phyloP scores from a whole-genome alignment of 202 grass and related monocot genomes.

The Schoenoplectus triqueter region DNA sequence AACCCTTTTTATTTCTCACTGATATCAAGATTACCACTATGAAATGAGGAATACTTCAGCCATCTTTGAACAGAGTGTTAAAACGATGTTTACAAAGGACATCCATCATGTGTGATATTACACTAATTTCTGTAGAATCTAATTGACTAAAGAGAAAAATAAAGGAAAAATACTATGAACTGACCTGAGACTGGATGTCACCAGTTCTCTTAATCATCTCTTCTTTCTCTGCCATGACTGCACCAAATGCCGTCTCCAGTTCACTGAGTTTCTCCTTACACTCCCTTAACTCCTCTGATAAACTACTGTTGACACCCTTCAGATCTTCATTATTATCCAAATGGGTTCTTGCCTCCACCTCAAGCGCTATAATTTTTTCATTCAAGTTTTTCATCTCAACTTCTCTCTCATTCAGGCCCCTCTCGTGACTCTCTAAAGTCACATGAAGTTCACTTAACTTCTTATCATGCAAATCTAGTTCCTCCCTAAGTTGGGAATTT shows the following conservation, averaged over 20 bases:
- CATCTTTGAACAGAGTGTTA: not conserved
- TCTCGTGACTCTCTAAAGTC: constrained; percentile 46
- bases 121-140: constrained; percentile 16
- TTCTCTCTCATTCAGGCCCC: constrained; percentile 60
- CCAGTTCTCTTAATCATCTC: constrained; percentile 61
- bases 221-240: constrained; percentile 66
- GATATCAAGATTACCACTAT: not conserved
- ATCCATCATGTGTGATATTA: constrained; percentile 6
- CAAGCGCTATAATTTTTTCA: constrained; percentile 80
- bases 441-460: constrained; percentile 75
- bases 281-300: constrained; percentile 58
- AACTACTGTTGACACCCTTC: constrained; percentile 53
- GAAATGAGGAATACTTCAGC: not conserved
- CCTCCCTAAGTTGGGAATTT: constrained; percentile 70
- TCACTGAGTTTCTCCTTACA: constrained; percentile 66
- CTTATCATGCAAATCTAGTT: constrained; percentile 58
- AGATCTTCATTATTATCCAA: constrained; percentile 85
- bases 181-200: constrained; percentile 76
- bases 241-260: constrained; percentile 58
- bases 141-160: constrained; percentile 25
- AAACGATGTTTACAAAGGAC: not conserved
- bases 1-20: not conserved
- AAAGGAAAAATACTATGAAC: constrained; percentile 29
- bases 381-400: constrained; percentile 67
- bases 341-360: constrained; percentile 75